Conservation (phyloP, 2,329 filamentous ascomycete genomes). For the Aspergillus cejpii region DNA sequence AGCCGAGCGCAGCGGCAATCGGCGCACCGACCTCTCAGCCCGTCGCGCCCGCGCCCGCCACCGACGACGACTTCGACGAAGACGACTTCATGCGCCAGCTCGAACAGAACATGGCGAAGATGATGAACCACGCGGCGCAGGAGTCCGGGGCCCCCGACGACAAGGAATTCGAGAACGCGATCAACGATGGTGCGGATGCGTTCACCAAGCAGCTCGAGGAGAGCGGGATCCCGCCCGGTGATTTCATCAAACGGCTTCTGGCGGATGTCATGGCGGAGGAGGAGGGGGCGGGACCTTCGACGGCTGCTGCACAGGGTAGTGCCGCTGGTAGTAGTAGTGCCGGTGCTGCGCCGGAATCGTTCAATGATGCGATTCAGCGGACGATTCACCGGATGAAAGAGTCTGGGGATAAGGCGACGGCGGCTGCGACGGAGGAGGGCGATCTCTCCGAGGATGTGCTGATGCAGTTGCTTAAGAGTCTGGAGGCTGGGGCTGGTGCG, state of each 20-base stretch:
- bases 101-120: slow-evolving; percentile 80
- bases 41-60: slow-evolving; percentile 1
- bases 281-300: slow-evolving; percentile 17
- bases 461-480: slow-evolving; percentile 84
- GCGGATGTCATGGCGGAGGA: slow-evolving; percentile 32
- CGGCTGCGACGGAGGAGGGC: slow-evolving; percentile 58
- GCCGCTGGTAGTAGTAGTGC: slow-evolving; percentile 8
- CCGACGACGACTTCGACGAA: slow-evolving; percentile 28
- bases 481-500: slow-evolving; percentile 58
- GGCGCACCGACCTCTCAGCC: slow-evolving; percentile 14
- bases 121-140: slow-evolving; percentile 51
- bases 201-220: slow-evolving; percentile 34
- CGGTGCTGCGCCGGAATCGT: slow-evolving; percentile 54
- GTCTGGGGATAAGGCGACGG: slow-evolving; percentile 77
- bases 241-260: slow-evolving; percentile 33
- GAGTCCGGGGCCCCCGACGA: slow-evolving; percentile 18
- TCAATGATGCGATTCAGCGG: slow-evolving; percentile 84
- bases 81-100: slow-evolving; percentile 69
- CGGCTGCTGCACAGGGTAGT: slow-evolving; percentile 17
- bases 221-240: slow-evolving; percentile 29
- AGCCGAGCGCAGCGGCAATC: slow-evolving; percentile 32
- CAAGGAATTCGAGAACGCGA: slow-evolving; percentile 20
- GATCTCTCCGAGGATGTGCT: slow-evolving; percentile 70
- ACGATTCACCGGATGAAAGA: slow-evolving; percentile 96
- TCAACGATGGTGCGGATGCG: slow-evolving; percentile 31